Percentiles rank a stretch among this genome's conserved stretches.
These are phyloP conservation scores for Physaria fendleri DNA, from an alignment of 345 rosid genomes.

Conservation along the genomic window DNA sequence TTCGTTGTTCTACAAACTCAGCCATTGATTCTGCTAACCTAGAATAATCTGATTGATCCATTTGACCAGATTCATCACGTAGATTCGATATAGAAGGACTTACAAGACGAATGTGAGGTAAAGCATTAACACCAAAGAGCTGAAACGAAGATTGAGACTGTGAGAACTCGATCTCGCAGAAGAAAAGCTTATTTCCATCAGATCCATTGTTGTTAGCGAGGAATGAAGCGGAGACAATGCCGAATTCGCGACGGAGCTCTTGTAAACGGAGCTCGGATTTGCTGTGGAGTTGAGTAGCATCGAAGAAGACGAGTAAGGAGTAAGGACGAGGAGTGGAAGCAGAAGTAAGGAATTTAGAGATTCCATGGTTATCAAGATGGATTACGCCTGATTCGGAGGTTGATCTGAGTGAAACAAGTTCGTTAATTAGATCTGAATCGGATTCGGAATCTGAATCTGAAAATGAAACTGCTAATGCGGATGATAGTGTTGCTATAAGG, in stretches of 20 bases:
- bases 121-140: conserved; percentile 72
- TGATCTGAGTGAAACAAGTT: conserved; percentile 64
- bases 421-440: conserved; percentile 44
- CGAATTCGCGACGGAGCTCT: conserved; percentile 62
- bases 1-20: conserved; percentile 53
- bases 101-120: conserved; percentile 88
- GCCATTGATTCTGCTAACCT: conserved; percentile 82
- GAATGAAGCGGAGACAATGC: conserved; percentile 64
- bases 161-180: conserved; percentile 74
- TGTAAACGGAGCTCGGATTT: conserved; percentile 70
- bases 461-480: neutral
- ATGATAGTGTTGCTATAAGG: conserved; percentile 28
- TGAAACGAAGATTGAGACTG: conserved; percentile 58
- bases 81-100: conserved; percentile 42
- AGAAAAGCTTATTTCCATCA: conserved; percentile 54
- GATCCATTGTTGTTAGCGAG: conserved; percentile 55
- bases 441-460: conserved; percentile 29
- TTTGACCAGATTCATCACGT: conserved; percentile 57
- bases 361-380: conserved; percentile 68
- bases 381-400: conserved; percentile 57
- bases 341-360: conserved; percentile 73
- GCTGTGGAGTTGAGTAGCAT: conserved; percentile 53
- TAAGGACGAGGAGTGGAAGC: conserved; percentile 64
- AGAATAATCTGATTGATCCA: conserved; percentile 69
- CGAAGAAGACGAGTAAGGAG: conserved; percentile 78